These are phyloP conservation scores for Tothia fuscella DNA, from an alignment of 2,329 filamentous ascomycete genomes.

Conservation along the genomic window DNA sequence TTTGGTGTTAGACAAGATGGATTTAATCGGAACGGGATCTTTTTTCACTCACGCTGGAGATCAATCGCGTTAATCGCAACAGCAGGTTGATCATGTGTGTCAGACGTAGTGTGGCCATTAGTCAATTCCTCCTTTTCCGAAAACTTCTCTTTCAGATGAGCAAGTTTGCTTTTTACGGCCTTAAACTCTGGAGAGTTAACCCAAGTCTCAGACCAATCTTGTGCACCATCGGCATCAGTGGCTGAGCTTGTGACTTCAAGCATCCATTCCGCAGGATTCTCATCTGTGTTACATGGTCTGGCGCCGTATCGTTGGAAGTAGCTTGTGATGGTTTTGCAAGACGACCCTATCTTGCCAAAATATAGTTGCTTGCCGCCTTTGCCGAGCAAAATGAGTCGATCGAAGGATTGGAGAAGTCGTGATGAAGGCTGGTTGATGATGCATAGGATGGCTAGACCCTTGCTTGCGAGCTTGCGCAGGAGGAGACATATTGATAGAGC, in stretches of 20 bases:
- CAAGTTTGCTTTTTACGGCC: constrained; percentile 22
- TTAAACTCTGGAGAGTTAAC: constrained; percentile 19
- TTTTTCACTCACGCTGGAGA: too few relatives aligned
- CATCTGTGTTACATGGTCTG: constrained; percentile 33
- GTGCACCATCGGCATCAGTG: background rate
- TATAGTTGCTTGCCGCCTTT: constrained; percentile 70
- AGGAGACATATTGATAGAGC: constrained; percentile 64
- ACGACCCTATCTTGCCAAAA: constrained; percentile 65
- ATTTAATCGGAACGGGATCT: too few relatives aligned
- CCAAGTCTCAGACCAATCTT: constrained; percentile 32
- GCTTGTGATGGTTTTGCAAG: constrained; percentile 52
- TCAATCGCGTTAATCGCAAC: too few relatives aligned
- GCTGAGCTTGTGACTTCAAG: constrained; percentile 45
- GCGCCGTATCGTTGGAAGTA: constrained; percentile 39
- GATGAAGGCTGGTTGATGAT: constrained; percentile 82
- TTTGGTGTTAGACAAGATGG: too few relatives aligned
- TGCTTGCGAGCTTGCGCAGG: constrained; percentile 56
- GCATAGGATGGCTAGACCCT: constrained; percentile 72
- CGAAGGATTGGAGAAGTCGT: constrained; percentile 70
- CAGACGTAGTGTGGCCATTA: too few relatives aligned
- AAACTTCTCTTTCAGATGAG: background rate
- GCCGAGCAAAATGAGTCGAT: constrained; percentile 62
- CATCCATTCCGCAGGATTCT: constrained; percentile 59
- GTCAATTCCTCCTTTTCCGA: background rate
- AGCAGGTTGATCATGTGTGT: too few relatives aligned